Evolutionary conservation across 495 filamentous ascomycete genomes (phyloP), one percentile per base, ranked within the genome.

Genomic region (Sporormia fimetaria): DNA sequence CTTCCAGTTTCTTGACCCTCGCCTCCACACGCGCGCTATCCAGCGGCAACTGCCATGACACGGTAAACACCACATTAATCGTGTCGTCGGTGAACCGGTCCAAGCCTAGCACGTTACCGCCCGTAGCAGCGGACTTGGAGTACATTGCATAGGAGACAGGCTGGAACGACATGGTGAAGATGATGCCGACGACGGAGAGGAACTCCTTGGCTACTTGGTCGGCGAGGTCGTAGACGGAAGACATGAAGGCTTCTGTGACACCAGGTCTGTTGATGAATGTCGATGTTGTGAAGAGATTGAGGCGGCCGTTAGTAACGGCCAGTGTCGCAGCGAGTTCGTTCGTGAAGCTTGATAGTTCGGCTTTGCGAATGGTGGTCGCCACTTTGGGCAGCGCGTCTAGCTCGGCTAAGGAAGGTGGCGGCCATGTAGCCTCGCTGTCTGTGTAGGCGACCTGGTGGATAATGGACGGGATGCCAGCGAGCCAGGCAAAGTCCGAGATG

Each of bases 1-100:
- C 40, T 18, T 68, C 49, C 15, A 67, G 35, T 21, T 56, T 40
- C 35, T 56, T 22, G 6, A 55, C 46, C 15, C 51, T 56, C 8
- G 32, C 34, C 24, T 57, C 46, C 22, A 73, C 57, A 2, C 22
- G 35, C 2, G 44, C 54, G 18, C 66, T 64, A 37, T 66, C 60
- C 6, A 40, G 17, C 2, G 51, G 38, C 23, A 39, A 33, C 23
- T 48, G 34, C 64, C 66, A 69, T 3, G 27, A 30, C 21, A 45
- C 25, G 8, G 52, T 45, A 15, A 63, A 46, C 7, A 55, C 44
- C 12, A 65, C 20, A 24, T 63, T 61, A 18, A 67, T 33, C 21
- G 58, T 33, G 14, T 47, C 40, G 4, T 46, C 51, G n/a, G 34
- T 36, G 16, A 35, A 49, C 2, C 49, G 52, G 21, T 49, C 34